phyloP scores from a whole-genome alignment of 768 basidiomycete genomes.

The Lactarius vividus region DNA sequence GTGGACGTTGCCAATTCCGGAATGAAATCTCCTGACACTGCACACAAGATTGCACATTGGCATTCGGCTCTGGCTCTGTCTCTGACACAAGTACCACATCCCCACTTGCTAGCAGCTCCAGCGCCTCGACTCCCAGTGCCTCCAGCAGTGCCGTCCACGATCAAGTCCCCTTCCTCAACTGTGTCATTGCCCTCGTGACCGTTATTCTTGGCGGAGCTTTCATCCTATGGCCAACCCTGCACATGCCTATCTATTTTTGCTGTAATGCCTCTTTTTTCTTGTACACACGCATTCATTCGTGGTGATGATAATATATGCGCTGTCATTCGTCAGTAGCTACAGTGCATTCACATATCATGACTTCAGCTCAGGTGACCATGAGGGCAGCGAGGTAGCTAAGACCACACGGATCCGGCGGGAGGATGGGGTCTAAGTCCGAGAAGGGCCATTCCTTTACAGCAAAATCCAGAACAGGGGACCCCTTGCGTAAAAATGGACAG shows the following conservation, averaged over 20 bases:
- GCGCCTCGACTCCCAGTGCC: neutral
- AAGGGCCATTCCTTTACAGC: too few species aligned
- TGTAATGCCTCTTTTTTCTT: too few species aligned
- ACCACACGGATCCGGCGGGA: neutral
- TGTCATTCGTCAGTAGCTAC: neutral
- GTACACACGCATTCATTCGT: neutral
- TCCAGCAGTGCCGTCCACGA: neutral
- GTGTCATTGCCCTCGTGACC: conserved; percentile 1
- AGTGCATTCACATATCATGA: neutral
- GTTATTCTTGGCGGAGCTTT: conserved; percentile 5
- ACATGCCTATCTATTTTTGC: neutral
- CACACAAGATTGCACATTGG: too few species aligned
- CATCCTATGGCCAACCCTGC: neutral
- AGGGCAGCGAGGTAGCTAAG: too few species aligned
- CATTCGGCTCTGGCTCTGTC: too few species aligned
- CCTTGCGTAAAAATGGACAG: too few species aligned
- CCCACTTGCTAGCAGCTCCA: neutral
- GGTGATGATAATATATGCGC: neutral
- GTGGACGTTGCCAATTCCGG: too few species aligned
- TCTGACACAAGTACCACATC: too few species aligned
- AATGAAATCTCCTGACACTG: too few species aligned
- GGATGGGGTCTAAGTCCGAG: neutral
- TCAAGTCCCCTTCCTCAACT: conserved; percentile 6
- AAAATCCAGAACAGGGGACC: too few species aligned
- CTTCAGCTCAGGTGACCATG: neutral